Conservation (phyloP, 768 basidiomycete genomes). For the Russula compacta region DNA sequence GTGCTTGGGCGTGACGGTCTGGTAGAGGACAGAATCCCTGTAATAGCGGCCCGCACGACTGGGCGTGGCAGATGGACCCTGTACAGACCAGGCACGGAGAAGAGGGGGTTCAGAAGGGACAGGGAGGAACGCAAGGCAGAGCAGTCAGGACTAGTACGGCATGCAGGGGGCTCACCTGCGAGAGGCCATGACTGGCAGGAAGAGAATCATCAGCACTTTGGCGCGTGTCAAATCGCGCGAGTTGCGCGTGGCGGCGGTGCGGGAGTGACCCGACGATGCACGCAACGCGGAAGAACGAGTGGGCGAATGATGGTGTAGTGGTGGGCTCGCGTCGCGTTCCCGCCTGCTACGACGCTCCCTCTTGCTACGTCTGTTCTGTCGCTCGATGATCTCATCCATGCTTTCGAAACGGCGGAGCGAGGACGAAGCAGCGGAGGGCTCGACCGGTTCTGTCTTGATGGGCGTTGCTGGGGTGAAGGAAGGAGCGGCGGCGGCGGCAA, state of each 20-base stretch:
- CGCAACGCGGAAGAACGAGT: constrained; percentile 34
- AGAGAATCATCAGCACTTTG: constrained; percentile 12
- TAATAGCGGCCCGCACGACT: constrained; percentile 18
- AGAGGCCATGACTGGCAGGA: neutral
- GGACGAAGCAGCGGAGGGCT: constrained; percentile 29
- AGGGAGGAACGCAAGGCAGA: too few species aligned
- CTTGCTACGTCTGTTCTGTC: constrained; percentile 48
- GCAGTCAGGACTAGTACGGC: neutral
- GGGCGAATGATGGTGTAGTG: neutral
- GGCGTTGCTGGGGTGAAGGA: constrained; percentile 39
- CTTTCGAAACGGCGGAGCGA: constrained; percentile 55
- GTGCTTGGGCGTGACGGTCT: constrained; percentile 16
- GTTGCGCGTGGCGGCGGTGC: constrained; percentile 20
- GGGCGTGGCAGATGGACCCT: constrained; percentile 34
- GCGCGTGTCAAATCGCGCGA: constrained; percentile 42
- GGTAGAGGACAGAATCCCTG: constrained; percentile 18
- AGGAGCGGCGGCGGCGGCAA: constrained; percentile 27
- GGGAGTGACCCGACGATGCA: constrained; percentile 42
- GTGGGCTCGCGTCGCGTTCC: constrained; percentile 34
- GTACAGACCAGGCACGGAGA: neutral
- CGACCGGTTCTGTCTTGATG: constrained; percentile 53
- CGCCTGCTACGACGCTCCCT: constrained; percentile 41
- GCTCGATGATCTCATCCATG: constrained; percentile 72
- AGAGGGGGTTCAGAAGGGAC: neutral
- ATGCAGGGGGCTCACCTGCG: constrained; percentile 1